Evolutionary conservation across 805 yeast genomes (phyloP).

Genomic region (Lachancea nothofagi): DNA sequence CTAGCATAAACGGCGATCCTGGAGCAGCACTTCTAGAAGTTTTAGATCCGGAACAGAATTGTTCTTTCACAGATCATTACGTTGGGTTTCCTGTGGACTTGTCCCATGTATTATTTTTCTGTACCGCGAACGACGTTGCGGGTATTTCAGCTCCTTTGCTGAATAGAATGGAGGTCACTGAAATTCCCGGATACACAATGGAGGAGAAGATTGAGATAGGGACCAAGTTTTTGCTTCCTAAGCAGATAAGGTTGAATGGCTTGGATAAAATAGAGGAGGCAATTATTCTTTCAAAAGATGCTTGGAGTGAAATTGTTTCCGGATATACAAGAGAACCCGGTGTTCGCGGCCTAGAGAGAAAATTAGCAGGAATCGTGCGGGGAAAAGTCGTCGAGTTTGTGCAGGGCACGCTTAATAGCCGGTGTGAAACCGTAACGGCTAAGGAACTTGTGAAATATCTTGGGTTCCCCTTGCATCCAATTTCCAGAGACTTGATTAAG

Average conservation of each 20-base stretch:
- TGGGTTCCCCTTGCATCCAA: conserved; percentile 54
- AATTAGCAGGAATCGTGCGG: conserved; percentile 70
- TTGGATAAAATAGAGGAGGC: conserved; percentile 33
- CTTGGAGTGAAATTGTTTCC: conserved; percentile 56
- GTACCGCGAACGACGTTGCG: conserved; percentile 77
- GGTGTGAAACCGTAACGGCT: conserved; percentile 39
- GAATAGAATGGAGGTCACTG: conserved; percentile 80
- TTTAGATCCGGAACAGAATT: conserved; percentile 84
- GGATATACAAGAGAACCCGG: conserved; percentile 83
- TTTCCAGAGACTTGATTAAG: conserved; percentile 39
- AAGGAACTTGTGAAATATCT: conserved; percentile 61
- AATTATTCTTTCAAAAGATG: conserved; percentile 45
- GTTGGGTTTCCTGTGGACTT: conserved; percentile 81
- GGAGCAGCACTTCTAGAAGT: conserved; percentile 86
- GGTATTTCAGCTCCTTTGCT: conserved; percentile 69
- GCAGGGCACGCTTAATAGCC: conserved; percentile 15
- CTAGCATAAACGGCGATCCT: conserved; percentile 70
- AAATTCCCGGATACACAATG: conserved; percentile 72
- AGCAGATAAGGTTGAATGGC: conserved; percentile 68
- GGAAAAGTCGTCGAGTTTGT: conserved; percentile 70
- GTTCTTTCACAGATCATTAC: conserved; percentile 72
- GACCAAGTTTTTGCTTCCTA: conserved; percentile 60
- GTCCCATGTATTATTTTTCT: conserved; percentile 73
- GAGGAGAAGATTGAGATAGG: conserved; percentile 74
- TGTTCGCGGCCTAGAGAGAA: conserved; percentile 72